Base-by-base conservation (phyloP, 164 flowering plant genomes). In the Houttuynia cordata region DNA sequence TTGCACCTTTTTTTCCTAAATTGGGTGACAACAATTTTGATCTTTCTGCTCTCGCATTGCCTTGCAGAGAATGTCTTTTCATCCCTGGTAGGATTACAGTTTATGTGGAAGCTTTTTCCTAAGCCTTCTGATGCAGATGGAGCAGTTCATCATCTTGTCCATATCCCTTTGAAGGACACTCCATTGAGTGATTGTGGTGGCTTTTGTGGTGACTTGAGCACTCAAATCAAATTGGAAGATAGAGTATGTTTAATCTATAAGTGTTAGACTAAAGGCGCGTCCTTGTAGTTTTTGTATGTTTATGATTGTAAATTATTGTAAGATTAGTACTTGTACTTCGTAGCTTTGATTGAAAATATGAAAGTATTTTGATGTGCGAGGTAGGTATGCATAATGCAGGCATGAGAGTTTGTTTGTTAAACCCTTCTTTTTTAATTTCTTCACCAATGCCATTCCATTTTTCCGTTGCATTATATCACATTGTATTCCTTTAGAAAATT, bases 161-260 rank as follows among this genome's bases (percentile, higher is more conserved):
- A 90, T 75, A 84, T 93, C 72, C 96, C 98, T 61, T 62, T 93
- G 72, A 83, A 79, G 77, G 86, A 83, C 58, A 90, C 98, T 70
- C 97, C 96, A n/a, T 64, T 87, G 62, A 86, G 92, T 67, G 96
- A 93, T 68, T 82, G 87, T 70, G 87, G 97, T 49, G 98, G 96
- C 8, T 76, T 83, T 54, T 89, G 93, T 63, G 96, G 98, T 22
- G 91, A 93, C 68, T 70, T 86, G 47, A 77, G 78, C 73, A 71
- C 80, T 39, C 98, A 86, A 71, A 82, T 79, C 67, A 78, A 76
- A 69, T 82, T 90, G 58, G 98, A 93, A 78, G 84, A 87, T 47
- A 81, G 77, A 75, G 96, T 88, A 84, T 24, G 96, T 76, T 17
- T 58, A 39, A 24, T 60, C 21, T 53, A 53, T 21, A 19, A n/a